Base-by-base conservation (phyloP, 306 rosid genomes). In the Acacia acuminata region DNA sequence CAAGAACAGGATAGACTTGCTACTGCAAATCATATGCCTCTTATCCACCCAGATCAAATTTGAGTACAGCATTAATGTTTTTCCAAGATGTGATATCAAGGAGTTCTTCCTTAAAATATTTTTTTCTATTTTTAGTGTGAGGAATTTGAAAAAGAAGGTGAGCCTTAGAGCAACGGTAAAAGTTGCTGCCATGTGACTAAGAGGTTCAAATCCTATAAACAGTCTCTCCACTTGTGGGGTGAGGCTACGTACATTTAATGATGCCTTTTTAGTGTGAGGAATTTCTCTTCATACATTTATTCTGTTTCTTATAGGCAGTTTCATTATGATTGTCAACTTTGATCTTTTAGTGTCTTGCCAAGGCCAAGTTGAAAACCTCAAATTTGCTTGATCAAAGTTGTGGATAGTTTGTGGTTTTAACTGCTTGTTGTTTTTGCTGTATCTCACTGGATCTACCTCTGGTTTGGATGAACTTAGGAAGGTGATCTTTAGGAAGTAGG, bases 391-490 rank as follows among this genome's bases (percentile, higher is more conserved):
- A 19, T 19, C 55, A 76, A 74, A 74, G 8, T 74, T 19, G 20
- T 74, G 47, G 47, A 74, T 74, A 34, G 47, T 74, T 48, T 74
- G 70, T 76, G 45, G 56, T 71, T 44, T 38, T 40, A n/a, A 11
- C 22, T 16, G 22, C 34, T 61, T 75, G 24, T 30, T 58, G n/a
- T 38, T 36, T 75, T n/a, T 38, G 38, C 44, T 76, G 55, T 61
- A 40, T 40, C 69, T 38, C 22, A 56, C 38, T 12, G 79, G 70
- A 34, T 51, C 47, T 32, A 38, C 24, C 64, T 50, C 42, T 48
- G 77, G n/a, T 67, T 75, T 32, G 30, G 20, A 44, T 73, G 25
- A 51, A 40, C 63, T 65, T 82, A 34, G 77, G 34, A 68, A 68
- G 42, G 53, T 74, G 58, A 36, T 34, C 38, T 38, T 42, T 61